Percentiles rank a stretch among this genome's conserved stretches.
Conservation (phyloP, 164 flowering plant species). For the Akebia trifoliata region DNA sequence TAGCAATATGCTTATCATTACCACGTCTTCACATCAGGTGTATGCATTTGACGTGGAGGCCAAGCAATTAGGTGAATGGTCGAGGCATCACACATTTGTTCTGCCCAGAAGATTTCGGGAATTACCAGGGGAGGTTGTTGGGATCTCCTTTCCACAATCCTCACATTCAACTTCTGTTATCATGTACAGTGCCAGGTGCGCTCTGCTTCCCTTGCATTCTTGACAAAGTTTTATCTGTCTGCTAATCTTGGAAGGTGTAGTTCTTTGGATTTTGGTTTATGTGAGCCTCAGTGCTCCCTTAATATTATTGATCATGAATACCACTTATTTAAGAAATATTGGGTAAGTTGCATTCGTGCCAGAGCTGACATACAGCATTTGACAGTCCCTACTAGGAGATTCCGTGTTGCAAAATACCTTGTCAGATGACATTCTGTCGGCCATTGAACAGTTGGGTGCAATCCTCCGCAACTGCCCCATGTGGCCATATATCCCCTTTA, state of each 20-base stretch:
- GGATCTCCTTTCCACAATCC: conserved; percentile 74
- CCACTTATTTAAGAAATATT: too few relatives aligned
- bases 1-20: conserved; percentile 65
- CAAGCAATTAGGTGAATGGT: conserved; percentile 84
- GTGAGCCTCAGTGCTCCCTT: too few relatives aligned
- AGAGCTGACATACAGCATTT: too few relatives aligned
- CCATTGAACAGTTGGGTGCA: too few relatives aligned
- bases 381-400: too few relatives aligned
- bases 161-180: conserved; percentile 56
- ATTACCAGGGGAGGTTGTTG: conserved; percentile 92
- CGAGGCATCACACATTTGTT: conserved; percentile 46
- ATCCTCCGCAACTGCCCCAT: too few relatives aligned
- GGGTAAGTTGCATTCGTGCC: too few relatives aligned
- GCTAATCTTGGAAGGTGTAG: not conserved
- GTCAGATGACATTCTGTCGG: too few relatives aligned
- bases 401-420: too few relatives aligned
- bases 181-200: conserved; percentile 84
- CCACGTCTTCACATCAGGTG: conserved; percentile 83
- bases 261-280: not conserved
- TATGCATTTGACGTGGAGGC: conserved; percentile 89
- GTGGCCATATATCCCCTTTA: too few relatives aligned
- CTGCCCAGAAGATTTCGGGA: conserved; percentile 80
- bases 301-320: too few relatives aligned
- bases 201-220: not conserved
- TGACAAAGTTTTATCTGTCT: not conserved